These are phyloP conservation scores for Halophytophthora polymorphica DNA, from an alignment of 352 stramenopile species.

Conservation along the genomic window DNA sequence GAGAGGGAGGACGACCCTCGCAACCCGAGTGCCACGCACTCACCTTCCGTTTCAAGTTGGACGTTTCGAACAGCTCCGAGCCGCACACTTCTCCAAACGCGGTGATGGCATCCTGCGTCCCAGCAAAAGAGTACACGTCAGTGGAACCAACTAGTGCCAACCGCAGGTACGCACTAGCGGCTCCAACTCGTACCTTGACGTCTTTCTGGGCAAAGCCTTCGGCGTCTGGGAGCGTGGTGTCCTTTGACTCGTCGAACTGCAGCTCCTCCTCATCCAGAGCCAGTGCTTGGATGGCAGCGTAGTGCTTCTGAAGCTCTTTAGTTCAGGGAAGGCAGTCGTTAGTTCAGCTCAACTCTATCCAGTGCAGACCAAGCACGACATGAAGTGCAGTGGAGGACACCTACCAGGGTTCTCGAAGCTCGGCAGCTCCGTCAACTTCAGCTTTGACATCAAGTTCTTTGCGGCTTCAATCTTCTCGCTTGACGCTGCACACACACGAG, in stretches of 20 bases:
- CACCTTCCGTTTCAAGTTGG: constrained; percentile 55
- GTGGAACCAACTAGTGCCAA: neutral
- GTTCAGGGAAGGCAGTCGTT: neutral
- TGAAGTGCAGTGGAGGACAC: neutral
- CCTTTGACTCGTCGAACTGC: constrained; percentile 74
- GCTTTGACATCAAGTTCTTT: constrained; percentile 62
- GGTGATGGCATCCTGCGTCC: constrained; percentile 38
- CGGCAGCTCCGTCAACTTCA: constrained; percentile 67
- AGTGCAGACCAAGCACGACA: neutral
- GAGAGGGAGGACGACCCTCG: neutral
- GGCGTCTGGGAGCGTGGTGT: constrained; percentile 69
- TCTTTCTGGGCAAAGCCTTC: constrained; percentile 66
- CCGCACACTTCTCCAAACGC: constrained; percentile 48
- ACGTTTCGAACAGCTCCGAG: constrained; percentile 45
- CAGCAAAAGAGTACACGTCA: neutral
- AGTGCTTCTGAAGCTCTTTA: constrained; percentile 84
- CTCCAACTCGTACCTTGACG: constrained; percentile 39
- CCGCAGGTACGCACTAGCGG: neutral
- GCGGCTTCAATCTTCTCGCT: constrained; percentile 61
- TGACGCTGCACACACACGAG: constrained; percentile 20
- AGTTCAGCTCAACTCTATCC: neutral
- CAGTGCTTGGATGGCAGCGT: constrained; percentile 73
- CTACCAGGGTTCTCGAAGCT: constrained; percentile 82
- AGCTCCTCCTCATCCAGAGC: constrained; percentile 69
- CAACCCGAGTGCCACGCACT: too few species aligned